These are phyloP conservation scores for Arabis alpina DNA, from an alignment of 345 rosid species.

Conservation along the genomic window DNA sequence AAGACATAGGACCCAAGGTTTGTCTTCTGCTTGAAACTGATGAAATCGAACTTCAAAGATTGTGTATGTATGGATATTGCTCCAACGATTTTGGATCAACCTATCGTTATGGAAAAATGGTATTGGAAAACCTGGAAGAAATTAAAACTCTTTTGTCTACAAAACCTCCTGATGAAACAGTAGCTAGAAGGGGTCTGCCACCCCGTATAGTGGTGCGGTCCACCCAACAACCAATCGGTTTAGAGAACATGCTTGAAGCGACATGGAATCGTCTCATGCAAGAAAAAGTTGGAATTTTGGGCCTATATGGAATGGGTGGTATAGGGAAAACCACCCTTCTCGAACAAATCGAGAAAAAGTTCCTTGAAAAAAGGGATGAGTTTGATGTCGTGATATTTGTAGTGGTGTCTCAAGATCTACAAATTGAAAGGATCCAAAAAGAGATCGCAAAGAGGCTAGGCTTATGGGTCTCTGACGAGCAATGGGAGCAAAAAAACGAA, in stretches of 20 bases:
- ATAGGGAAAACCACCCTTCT: conserved; percentile 9
- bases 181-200: not conserved
- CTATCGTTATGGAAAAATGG: not conserved
- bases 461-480: not conserved
- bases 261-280: not conserved
- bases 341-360: conserved; percentile 13
- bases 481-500: not conserved
- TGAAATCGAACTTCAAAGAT: not conserved
- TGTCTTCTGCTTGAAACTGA: not conserved
- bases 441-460: conserved; percentile 6
- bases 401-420: conserved; percentile 4
- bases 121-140: not conserved
- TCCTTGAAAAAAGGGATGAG: not conserved
- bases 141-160: not conserved
- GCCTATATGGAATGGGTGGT: too few species aligned
- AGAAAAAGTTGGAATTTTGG: conserved; percentile 9
- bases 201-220: not conserved
- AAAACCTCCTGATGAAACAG: not conserved
- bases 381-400: conserved; percentile 25
- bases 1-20: not conserved
- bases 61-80: not conserved
- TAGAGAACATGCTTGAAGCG: not conserved
- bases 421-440: conserved; percentile 11
- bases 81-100: not conserved
- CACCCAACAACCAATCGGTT: not conserved